A percentile compares a stretch with the other conserved stretches of the same genome.
Conservation (phyloP, 768 basidiomycete species). For the Leccinum fibrillosum region DNA sequence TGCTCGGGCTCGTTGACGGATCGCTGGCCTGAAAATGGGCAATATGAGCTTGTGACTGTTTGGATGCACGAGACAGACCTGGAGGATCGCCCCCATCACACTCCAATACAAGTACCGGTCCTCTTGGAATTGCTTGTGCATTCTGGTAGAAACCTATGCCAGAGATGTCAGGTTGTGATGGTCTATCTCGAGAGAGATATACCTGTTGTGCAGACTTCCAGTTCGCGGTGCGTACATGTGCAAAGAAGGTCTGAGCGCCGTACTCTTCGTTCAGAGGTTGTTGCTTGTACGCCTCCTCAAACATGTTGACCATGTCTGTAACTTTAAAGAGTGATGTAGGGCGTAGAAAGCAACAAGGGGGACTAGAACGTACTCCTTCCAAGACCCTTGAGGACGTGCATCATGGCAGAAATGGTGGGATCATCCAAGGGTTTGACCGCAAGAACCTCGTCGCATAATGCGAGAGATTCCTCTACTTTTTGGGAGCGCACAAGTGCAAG, state of each 20-base stretch:
- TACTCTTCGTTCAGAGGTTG: slow-evolving; percentile 81
- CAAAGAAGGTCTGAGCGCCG: slow-evolving; percentile 80
- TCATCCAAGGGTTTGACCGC: slow-evolving; percentile 71
- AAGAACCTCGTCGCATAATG: slow-evolving; percentile 77
- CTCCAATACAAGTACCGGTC: slow-evolving; percentile 84
- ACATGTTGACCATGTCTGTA: slow-evolving; percentile 79
- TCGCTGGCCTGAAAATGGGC: slow-evolving; percentile 62
- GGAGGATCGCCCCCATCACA: slow-evolving; percentile 74
- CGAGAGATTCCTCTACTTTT: slow-evolving; percentile 81
- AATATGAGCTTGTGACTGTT: slow-evolving; percentile 8
- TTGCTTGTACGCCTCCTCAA: slow-evolving; percentile 81
- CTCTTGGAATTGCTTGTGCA: slow-evolving; percentile 82
- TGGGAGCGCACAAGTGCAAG: slow-evolving; percentile 80
- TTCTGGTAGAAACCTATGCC: slow-evolving; percentile 66
- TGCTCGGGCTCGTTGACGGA: slow-evolving; percentile 51
- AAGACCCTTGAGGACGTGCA: slow-evolving; percentile 76
- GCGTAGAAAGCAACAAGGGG: background rate
- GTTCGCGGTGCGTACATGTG: slow-evolving; percentile 71
- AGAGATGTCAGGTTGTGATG: slow-evolving; percentile 1
- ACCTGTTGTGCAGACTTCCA: slow-evolving; percentile 90
- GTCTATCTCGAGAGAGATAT: slow-evolving; percentile 3
- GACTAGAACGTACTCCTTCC: slow-evolving; percentile 51
- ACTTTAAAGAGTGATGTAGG: slow-evolving; percentile 36
- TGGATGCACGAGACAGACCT: slow-evolving; percentile 42
- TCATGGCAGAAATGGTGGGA: slow-evolving; percentile 72